These are phyloP conservation scores for Closterium sp. DNA, from an alignment of 139 green algal genomes.

Conservation along the genomic window DNA sequence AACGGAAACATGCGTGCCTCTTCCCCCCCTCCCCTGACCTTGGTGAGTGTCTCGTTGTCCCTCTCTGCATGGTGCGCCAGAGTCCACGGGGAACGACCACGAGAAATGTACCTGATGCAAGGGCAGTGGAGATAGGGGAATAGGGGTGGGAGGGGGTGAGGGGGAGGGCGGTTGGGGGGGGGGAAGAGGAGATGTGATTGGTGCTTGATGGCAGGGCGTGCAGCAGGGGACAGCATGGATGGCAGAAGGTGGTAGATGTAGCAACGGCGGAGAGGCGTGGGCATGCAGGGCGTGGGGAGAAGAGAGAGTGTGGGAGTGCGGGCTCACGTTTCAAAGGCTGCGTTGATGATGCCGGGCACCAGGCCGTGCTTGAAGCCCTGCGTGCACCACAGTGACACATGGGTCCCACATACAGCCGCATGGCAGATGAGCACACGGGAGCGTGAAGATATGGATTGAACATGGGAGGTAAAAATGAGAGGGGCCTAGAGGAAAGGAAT, in stretches of 20 bases:
- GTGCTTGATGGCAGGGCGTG: not conserved
- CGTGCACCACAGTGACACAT: no score
- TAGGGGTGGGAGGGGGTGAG: no score
- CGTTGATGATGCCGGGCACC: conserved; percentile 65
- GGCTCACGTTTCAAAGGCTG: conserved; percentile 69
- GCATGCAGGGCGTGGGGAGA: not conserved
- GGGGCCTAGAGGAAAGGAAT: not conserved
- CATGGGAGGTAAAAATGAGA: no score
- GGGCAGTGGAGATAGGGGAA: not conserved
- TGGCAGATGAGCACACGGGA: not conserved
- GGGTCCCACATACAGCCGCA: not conserved
- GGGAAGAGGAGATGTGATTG: not conserved
- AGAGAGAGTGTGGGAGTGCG: not conserved
- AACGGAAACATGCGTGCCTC: not conserved
- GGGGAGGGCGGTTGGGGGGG: not conserved
- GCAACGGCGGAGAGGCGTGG: not conserved
- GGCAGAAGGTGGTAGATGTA: not conserved
- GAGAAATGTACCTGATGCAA: conserved; percentile 56
- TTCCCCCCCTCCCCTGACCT: not conserved
- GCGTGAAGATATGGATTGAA: no score
- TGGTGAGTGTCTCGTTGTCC: not conserved
- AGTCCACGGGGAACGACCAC: conserved; percentile 83
- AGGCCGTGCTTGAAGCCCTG: conserved; percentile 34
- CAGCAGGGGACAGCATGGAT: not conserved
- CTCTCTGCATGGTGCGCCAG: conserved; percentile 57